Evolutionary conservation across 1,284 basidiomycete species (phyloP), one percentile per base, ranked within the genome.

Genomic region (Malassezia furfur): DNA sequence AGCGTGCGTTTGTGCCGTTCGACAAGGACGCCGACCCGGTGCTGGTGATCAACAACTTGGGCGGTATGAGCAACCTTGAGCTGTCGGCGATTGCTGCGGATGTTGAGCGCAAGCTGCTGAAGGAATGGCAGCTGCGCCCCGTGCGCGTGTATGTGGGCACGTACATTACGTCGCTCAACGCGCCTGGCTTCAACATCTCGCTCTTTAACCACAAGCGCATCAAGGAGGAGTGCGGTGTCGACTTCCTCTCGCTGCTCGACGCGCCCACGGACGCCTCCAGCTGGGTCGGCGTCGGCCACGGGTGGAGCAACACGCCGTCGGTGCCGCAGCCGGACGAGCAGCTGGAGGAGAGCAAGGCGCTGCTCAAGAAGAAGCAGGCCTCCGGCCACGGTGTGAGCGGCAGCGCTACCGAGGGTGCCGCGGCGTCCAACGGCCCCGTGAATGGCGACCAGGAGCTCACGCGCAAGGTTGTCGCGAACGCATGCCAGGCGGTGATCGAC

Each of bases 31-130:
- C 78, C 78, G 48, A 66, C 78, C 71, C 71, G 25, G 61, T 73
- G 11, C 57, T 74, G 21, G 81, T 82, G 54, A 65, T 82, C 50
- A 83, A 83, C 63, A 83, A 82, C 61, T 75, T 83, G 15, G 80
- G 81, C 43, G 81, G 81, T 2, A 76, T 82, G 65, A 80, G 79
- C 22, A 76, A 78, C 63, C 70, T 83, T 35, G 81, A 83, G 66
- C 79, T 82, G 76, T 77, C 78, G 28, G 80, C 80, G 15, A 59
- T 81, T 17, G 66, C 79, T 19, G 77, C 79, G 38, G 79, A 79
- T 48, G 70, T 78, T 17, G 57, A 78, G 22, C 62, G 50, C 28
- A 77, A 78, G 59, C 74, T 82, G 35, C 62, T 64, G 77, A 63
- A 47, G 41, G 64, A 63, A 43, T 71, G 61, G 62, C 60, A 48